Conservation (phyloP, 2,329 filamentous ascomycete genomes). For the Trichoderma endophyticum region DNA sequence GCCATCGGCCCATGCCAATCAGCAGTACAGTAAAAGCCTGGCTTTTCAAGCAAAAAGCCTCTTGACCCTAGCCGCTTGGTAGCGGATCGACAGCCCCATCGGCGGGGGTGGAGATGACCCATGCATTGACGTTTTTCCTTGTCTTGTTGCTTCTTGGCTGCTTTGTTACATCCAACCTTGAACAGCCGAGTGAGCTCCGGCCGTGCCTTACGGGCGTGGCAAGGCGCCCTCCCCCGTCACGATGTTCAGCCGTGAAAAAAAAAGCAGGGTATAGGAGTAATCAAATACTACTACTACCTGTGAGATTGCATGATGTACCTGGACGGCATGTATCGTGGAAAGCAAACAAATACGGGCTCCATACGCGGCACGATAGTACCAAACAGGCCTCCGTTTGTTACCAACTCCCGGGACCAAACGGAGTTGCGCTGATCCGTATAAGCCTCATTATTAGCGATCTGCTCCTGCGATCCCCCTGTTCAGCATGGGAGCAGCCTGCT, state of each 20-base stretch:
- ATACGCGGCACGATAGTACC: not conserved
- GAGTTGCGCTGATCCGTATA: not conserved
- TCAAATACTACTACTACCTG: not conserved
- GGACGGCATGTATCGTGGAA: not conserved
- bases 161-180: not conserved
- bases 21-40: not conserved
- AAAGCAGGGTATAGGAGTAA: not conserved
- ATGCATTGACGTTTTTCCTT: not conserved
- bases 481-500: not conserved
- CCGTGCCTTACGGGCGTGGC: constrained; percentile 9
- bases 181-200: constrained; percentile 11
- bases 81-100: constrained; percentile 13
- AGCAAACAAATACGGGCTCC: not conserved
- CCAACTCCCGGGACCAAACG: not conserved
- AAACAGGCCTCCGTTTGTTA: constrained; percentile 8
- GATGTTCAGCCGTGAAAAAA: not conserved
- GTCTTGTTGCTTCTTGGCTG: not conserved
- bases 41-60: not conserved
- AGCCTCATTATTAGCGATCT: constrained; percentile 2
- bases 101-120: constrained; percentile 10
- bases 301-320: not conserved
- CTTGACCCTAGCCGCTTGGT: not conserved
- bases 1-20: not conserved
- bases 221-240: not conserved
- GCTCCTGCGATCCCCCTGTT: not conserved